Conservation (phyloP, 2,329 filamentous ascomycete species). For the Exophiala viscosa region DNA sequence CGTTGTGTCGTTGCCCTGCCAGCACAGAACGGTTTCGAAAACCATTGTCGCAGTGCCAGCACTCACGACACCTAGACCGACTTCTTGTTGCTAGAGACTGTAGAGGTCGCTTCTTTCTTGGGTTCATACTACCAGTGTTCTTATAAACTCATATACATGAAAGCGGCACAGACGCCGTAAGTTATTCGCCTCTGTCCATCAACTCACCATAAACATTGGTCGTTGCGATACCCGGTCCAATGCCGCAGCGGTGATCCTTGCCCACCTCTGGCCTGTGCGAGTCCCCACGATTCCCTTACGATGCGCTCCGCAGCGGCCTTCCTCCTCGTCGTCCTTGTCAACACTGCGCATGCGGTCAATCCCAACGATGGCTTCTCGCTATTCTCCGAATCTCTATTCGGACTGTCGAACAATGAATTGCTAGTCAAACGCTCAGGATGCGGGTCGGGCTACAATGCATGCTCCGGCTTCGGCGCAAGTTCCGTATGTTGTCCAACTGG, state of each 20-base stretch:
- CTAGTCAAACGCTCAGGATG: constrained; percentile 37
- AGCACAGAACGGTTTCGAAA: background rate
- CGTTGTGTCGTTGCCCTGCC: background rate
- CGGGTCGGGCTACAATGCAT: constrained; percentile 51
- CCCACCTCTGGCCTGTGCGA: constrained; percentile 1
- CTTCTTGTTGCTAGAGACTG: background rate
- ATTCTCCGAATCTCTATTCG: constrained; percentile 19
- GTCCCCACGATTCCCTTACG: background rate
- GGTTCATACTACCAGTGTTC: too few relatives aligned
- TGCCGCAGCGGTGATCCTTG: constrained; percentile 15
- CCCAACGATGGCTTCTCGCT: constrained; percentile 15
- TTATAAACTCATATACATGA: too few relatives aligned
- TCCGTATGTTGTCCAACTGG: constrained; percentile 54
- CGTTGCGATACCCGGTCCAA: background rate
- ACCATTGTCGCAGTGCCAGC: background rate
- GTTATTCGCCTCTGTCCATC: background rate
- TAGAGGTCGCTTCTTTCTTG: background rate
- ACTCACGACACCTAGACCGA: background rate
- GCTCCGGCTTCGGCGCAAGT: constrained; percentile 50
- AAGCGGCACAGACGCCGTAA: background rate
- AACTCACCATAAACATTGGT: background rate
- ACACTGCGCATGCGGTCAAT: constrained; percentile 1
- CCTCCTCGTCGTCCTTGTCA: constrained; percentile 5
- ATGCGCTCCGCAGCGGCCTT: constrained; percentile 13
- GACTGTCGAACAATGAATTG: constrained; percentile 17